Conservation (phyloP, 2,329 filamentous ascomycete genomes). For the Cercospora sp. region DNA sequence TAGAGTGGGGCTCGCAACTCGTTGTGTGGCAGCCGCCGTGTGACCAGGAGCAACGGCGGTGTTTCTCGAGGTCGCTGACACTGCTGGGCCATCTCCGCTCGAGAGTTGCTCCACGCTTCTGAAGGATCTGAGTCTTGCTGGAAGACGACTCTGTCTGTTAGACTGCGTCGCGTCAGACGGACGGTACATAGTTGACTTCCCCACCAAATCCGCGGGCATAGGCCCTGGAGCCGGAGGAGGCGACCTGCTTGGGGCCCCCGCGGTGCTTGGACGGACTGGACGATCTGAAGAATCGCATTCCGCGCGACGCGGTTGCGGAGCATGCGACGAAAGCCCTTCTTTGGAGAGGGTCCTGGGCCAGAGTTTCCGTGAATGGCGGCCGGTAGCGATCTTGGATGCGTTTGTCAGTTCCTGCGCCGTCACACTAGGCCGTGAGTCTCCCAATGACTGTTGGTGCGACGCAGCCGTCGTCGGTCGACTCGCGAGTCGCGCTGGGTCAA, state of each 20-base stretch:
- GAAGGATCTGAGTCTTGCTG: neutral
- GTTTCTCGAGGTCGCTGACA: neutral
- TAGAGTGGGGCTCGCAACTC: neutral
- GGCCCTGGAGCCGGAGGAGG: neutral
- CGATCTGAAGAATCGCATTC: neutral
- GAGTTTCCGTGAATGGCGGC: conserved; percentile 2
- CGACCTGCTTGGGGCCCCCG: neutral
- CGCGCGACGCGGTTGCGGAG: neutral
- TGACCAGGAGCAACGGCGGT: neutral
- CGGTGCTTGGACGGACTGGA: conserved; percentile 6
- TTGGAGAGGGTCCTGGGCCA: conserved; percentile 9
- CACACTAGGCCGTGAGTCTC: conserved; percentile 4
- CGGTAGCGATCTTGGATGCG: neutral
- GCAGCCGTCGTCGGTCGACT: conserved; percentile 5
- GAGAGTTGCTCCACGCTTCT: neutral
- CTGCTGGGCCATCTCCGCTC: neutral
- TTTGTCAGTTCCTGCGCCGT: conserved; percentile 17
- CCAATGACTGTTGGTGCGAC: conserved; percentile 17
- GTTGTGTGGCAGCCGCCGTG: neutral
- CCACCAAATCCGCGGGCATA: neutral
- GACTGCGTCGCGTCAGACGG: neutral
- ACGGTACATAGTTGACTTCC: neutral
- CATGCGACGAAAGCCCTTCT: neutral
- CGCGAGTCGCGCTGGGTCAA: conserved; percentile 4
- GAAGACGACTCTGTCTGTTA: neutral